A percentile compares a stretch with the other conserved stretches of the same genome.
phyloP scores from a whole-genome alignment of 305 asterid species.

The Nicotiana rustica region DNA sequence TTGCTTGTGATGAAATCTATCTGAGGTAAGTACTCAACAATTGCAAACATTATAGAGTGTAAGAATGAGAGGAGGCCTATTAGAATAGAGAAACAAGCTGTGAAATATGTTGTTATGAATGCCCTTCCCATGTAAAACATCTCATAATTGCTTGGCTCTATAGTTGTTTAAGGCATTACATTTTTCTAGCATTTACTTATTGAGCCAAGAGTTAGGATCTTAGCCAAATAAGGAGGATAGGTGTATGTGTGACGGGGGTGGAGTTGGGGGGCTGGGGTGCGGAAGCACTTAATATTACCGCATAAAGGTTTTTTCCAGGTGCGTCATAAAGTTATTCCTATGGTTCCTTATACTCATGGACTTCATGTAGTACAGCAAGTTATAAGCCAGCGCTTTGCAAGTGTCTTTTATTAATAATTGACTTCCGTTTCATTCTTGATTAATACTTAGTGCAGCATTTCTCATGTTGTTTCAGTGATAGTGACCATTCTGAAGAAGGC shows the following conservation, averaged over 20 bases:
- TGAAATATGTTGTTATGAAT: neutral
- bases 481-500: constrained; percentile 70
- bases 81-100: neutral
- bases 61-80: neutral
- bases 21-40: constrained; percentile 55
- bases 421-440: neutral
- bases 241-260: neutral
- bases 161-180: neutral
- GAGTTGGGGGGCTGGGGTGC: neutral
- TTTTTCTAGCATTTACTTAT: neutral
- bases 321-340: neutral
- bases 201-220: constrained; percentile 18
- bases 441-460: neutral
- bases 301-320: neutral
- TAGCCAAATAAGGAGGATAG: neutral
- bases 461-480: constrained; percentile 43
- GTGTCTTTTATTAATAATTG: neutral
- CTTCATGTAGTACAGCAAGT: too few species aligned
- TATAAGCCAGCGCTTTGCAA: too few species aligned
- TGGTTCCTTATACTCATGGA: neutral
- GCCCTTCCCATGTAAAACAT: neutral
- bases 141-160: neutral
- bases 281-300: neutral
- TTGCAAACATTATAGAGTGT: neutral
- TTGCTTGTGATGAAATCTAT: constrained; percentile 60